A percentile compares a stretch with the other conserved stretches of the same genome.
Conservation (phyloP, 176 grass and related monocot genomes). For the Coix lacrymajobi region DNA sequence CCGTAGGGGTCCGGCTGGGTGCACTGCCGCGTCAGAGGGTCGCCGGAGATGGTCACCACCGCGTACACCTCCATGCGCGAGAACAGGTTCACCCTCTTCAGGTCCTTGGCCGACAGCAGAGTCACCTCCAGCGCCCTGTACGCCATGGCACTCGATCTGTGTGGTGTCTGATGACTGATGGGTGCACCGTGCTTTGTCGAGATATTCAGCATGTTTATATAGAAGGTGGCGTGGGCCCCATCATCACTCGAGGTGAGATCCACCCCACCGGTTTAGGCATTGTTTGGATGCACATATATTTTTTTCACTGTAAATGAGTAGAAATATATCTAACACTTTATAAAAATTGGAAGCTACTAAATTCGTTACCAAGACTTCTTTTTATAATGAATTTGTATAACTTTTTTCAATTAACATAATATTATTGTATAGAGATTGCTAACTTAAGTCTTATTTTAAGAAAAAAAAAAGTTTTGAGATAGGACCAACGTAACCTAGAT, state of each 20-base stretch:
- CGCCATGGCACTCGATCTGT: constrained; percentile 31
- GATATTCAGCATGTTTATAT: not conserved
- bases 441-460: no score
- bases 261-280: no score
- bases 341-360: no score
- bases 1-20: constrained; percentile 50
- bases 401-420: no score
- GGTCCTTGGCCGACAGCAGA: constrained; percentile 51
- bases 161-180: not conserved
- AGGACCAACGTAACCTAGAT: no score
- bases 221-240: not conserved
- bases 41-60: constrained; percentile 46
- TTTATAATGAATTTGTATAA: no score
- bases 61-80: constrained; percentile 69
- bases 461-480: no score
- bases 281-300: no score
- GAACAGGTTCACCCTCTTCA: constrained; percentile 66
- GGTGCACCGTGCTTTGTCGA: not conserved
- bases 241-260: not conserved
- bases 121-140: constrained; percentile 57
- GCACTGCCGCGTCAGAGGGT: constrained; percentile 40
- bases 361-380: no score
- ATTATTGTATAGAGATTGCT: no score
- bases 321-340: no score
- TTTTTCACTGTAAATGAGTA: no score